A percentile compares a stretch with the other conserved stretches of the same genome.
Conservation (phyloP, 192 early-diverging fungal species). For the Coemansia sp. region DNA sequence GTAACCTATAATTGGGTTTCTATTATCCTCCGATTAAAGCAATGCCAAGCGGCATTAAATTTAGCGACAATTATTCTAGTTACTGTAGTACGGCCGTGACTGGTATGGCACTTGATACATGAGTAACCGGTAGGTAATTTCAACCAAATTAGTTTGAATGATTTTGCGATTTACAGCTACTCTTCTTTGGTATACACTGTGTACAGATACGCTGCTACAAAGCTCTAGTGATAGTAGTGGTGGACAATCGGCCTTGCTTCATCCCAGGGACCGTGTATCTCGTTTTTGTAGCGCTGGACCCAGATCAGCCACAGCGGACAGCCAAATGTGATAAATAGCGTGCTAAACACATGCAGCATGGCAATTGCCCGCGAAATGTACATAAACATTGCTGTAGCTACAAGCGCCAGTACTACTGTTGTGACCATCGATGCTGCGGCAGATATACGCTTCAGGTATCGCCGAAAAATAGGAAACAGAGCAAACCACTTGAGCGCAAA, state of each 20-base stretch:
- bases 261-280: constrained; percentile 98
- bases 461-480: constrained; percentile 88
- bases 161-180: no score
- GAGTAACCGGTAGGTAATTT: no score
- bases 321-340: constrained; percentile 78
- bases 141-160: no score
- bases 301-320: constrained; percentile 91
- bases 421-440: constrained; percentile 56
- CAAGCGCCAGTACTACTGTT: constrained; percentile 61
- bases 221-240: constrained; percentile 30
- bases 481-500: constrained; percentile 92
- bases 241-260: constrained; percentile 80
- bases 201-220: constrained; percentile 3
- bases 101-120: no score
- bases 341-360: constrained; percentile 64
- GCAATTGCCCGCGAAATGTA: constrained; percentile 69
- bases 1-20: no score
- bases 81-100: no score
- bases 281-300: constrained; percentile 96
- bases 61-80: no score
- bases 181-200: not conserved
- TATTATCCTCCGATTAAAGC: no score
- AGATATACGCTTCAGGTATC: constrained; percentile 67
- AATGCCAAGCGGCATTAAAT: no score
- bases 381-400: constrained; percentile 64